Evolutionary conservation across 202 grass and related monocot genomes (phyloP).

Genomic region (Hordeum pubiflorum): DNA sequence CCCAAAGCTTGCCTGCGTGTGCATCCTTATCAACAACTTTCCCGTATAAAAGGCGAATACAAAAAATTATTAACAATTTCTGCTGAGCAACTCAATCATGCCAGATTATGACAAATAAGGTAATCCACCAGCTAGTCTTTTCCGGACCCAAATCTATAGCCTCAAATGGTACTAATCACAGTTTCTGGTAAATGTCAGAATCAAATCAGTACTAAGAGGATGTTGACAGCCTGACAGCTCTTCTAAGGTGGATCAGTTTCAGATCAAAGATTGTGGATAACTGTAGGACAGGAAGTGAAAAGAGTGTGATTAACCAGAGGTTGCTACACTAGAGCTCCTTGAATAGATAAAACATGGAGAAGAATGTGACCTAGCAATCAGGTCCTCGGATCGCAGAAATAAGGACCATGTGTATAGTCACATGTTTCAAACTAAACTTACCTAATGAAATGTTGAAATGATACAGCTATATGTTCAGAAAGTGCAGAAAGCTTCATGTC

Average conservation of each 20-base stretch:
- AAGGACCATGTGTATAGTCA: background rate
- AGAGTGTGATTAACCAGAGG: background rate
- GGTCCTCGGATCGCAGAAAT: background rate
- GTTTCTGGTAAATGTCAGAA: background rate
- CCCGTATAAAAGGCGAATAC: background rate
- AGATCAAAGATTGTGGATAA: background rate
- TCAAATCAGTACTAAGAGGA: slow-evolving; percentile 4
- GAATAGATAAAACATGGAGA: background rate
- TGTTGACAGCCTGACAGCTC: background rate
- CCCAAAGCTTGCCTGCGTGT: background rate
- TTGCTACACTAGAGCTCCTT: background rate
- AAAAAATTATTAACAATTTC: background rate
- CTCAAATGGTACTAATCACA: background rate
- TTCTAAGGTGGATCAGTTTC: background rate
- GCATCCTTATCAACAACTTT: background rate
- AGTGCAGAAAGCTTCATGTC: background rate
- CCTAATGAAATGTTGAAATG: slow-evolving; percentile 4
- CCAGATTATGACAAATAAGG: background rate
- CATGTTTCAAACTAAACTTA: background rate
- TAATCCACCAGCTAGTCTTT: background rate
- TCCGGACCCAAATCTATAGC: background rate
- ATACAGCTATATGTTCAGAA: background rate
- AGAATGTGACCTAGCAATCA: slow-evolving; percentile 7
- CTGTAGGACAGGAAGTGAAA: slow-evolving; percentile 1
- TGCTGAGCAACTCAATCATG: background rate